phyloP scores from a whole-genome alignment of 495 filamentous ascomycete genomes.

The Trichoderma parareesei region DNA sequence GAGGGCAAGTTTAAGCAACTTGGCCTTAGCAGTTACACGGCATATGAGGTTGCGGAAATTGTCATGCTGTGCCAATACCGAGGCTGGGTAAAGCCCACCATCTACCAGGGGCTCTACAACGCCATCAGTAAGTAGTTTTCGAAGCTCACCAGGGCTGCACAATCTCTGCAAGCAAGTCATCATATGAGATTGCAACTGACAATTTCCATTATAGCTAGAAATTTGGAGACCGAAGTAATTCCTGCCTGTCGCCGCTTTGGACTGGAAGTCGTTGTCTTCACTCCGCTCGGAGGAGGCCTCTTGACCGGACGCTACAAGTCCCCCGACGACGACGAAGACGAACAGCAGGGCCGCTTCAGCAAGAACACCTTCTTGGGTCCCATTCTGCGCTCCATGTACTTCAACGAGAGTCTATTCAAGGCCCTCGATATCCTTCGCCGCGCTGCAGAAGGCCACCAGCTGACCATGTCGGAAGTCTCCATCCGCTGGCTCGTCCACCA shows the following conservation, averaged over 20 bases:
- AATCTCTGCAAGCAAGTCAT: no score
- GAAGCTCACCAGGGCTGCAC: no score
- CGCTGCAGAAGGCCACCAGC: conserved; percentile 54
- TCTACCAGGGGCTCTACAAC: conserved; percentile 61
- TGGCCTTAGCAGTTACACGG: conserved; percentile 68
- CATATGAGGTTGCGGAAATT: conserved; percentile 79
- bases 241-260: conserved; percentile 67
- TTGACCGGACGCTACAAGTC: conserved; percentile 65
- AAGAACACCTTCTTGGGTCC: conserved; percentile 32
- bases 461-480: conserved; percentile 65
- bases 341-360: conserved; percentile 25
- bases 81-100: conserved; percentile 56
- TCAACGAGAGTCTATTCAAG: conserved; percentile 62
- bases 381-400: conserved; percentile 65
- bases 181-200: no score
- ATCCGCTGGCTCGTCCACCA: conserved; percentile 72
- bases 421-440: conserved; percentile 61
- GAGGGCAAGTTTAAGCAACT: conserved; percentile 72
- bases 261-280: conserved; percentile 71
- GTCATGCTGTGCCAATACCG: conserved; percentile 61
- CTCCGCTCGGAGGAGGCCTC: conserved; percentile 68
- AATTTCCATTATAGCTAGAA: conserved; percentile 23
- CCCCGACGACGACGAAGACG: conserved; percentile 15
- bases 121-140: conserved; percentile 16
- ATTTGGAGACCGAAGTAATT: conserved; percentile 66